Conservation (phyloP, 441 rosid species). For the Croton setiger region DNA sequence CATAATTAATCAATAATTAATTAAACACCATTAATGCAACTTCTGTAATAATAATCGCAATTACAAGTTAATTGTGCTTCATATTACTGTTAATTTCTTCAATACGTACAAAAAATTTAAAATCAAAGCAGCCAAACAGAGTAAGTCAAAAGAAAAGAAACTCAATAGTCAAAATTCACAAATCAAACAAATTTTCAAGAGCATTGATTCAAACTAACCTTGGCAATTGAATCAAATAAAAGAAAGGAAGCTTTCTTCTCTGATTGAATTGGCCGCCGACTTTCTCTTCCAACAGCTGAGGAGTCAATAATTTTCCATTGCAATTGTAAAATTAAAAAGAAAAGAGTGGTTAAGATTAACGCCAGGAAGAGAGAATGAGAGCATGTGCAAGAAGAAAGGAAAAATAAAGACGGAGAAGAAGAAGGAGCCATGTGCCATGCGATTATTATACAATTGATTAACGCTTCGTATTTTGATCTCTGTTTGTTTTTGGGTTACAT, state of each 20-base stretch:
- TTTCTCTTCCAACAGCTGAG: constrained; percentile 23
- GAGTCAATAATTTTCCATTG: constrained; percentile 42
- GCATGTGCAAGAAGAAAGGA: constrained; percentile 49
- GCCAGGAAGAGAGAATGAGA: constrained; percentile 11
- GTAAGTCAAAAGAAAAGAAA: not conserved
- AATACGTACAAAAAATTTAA: not conserved
- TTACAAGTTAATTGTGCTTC: no score
- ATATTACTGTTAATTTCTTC: no score
- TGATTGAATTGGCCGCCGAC: constrained; percentile 15
- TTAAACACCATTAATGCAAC: no score
- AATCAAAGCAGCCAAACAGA: not conserved
- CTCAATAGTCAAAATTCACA: constrained; percentile 11
- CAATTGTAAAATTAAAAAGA: constrained; percentile 9
- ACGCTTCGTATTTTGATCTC: constrained; percentile 16
- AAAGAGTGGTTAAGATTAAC: not conserved
- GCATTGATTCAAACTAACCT: constrained; percentile 32
- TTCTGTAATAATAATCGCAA: no score
- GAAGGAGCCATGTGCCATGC: constrained; percentile 76
- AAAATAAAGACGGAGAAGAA: constrained; percentile 31
- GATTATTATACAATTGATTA: constrained; percentile 40
- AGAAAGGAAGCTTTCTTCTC: constrained; percentile 11
- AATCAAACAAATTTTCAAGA: constrained; percentile 15
- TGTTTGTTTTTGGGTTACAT: constrained; percentile 29
- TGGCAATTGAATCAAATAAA: constrained; percentile 23
- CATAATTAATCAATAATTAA: not conserved